These are phyloP conservation scores for Botrytis porri DNA, from an alignment of 2,329 filamentous ascomycete species.

Conservation along the genomic window DNA sequence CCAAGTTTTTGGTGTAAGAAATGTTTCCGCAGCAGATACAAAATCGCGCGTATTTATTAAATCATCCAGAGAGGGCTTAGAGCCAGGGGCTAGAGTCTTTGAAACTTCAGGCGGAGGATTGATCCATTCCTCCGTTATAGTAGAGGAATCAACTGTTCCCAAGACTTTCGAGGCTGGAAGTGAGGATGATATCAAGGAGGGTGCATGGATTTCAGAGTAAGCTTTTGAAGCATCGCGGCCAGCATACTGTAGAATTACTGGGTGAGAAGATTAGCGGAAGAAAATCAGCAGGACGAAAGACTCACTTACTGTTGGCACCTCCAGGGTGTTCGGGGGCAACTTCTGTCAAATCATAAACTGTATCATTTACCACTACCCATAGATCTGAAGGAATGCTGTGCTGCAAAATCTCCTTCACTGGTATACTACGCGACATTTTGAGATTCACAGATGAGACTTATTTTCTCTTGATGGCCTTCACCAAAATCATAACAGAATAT, in stretches of 20 bases:
- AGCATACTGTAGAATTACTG: slow-evolving; percentile 49
- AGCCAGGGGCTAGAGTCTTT: slow-evolving; percentile 23
- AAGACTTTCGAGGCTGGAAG: slow-evolving; percentile 46
- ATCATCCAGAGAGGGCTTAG: slow-evolving; percentile 46
- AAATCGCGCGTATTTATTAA: slow-evolving; percentile 62
- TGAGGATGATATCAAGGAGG: slow-evolving; percentile 46
- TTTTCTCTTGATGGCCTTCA: not conserved
- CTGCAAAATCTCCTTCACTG: slow-evolving; percentile 44
- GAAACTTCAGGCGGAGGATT: slow-evolving; percentile 40
- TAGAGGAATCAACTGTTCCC: slow-evolving; percentile 48
- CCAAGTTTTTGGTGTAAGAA: slow-evolving; percentile 62
- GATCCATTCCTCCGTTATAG: slow-evolving; percentile 49
- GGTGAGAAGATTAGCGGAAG: not conserved
- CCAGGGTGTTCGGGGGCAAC: slow-evolving; percentile 64
- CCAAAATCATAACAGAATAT: too few species aligned
- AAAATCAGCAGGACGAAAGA: slow-evolving; percentile 12
- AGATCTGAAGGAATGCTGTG: slow-evolving; percentile 51
- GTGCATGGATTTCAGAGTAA: slow-evolving; percentile 52
- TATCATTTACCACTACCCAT: slow-evolving; percentile 67
- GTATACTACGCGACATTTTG: slow-evolving; percentile 36
- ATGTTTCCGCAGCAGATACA: slow-evolving; percentile 52
- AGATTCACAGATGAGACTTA: not conserved
- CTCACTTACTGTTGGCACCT: slow-evolving; percentile 50
- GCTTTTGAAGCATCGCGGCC: slow-evolving; percentile 52
- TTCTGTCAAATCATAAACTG: slow-evolving; percentile 65